Conservation (phyloP, 306 rosid genomes). For the Casuarina cunninghamiana region DNA sequence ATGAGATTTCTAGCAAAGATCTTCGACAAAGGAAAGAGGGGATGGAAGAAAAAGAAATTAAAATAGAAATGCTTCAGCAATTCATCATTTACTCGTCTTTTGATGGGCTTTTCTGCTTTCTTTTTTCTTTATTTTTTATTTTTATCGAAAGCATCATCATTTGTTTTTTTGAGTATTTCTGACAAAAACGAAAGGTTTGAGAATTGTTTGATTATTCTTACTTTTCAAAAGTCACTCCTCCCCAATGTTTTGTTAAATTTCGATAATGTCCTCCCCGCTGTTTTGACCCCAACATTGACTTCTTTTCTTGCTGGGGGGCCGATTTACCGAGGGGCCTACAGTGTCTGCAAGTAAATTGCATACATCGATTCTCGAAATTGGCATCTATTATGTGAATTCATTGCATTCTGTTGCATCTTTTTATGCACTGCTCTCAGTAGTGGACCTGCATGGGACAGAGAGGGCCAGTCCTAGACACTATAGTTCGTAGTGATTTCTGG, state of each 20-base stretch:
- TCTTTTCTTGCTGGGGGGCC: slow-evolving; percentile 34
- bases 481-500: slow-evolving; percentile 30
- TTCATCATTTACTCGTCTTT: slow-evolving; percentile 49
- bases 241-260: slow-evolving; percentile 33
- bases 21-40: slow-evolving; percentile 35
- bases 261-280: slow-evolving; percentile 19
- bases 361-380: slow-evolving; percentile 31
- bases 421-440: slow-evolving; percentile 47
- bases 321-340: slow-evolving; percentile 39
- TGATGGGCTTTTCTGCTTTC: slow-evolving; percentile 32
- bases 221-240: slow-evolving; percentile 47
- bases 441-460: slow-evolving; percentile 58
- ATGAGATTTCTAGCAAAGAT: slow-evolving; percentile 34
- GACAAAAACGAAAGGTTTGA: slow-evolving; percentile 20
- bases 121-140: background rate
- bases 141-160: slow-evolving; percentile 43
- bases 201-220: slow-evolving; percentile 38
- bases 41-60: slow-evolving; percentile 20
- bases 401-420: slow-evolving; percentile 50
- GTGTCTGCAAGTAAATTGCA: slow-evolving; percentile 8
- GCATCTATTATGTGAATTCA: slow-evolving; percentile 40
- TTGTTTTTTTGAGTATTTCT: slow-evolving; percentile 19
- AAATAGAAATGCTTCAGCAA: slow-evolving; percentile 23
- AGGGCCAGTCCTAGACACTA: slow-evolving; percentile 33
- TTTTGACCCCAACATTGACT: slow-evolving; percentile 62